phyloP scores from a whole-genome alignment of 2,329 filamentous ascomycete species.

The Neonectria hederae region DNA sequence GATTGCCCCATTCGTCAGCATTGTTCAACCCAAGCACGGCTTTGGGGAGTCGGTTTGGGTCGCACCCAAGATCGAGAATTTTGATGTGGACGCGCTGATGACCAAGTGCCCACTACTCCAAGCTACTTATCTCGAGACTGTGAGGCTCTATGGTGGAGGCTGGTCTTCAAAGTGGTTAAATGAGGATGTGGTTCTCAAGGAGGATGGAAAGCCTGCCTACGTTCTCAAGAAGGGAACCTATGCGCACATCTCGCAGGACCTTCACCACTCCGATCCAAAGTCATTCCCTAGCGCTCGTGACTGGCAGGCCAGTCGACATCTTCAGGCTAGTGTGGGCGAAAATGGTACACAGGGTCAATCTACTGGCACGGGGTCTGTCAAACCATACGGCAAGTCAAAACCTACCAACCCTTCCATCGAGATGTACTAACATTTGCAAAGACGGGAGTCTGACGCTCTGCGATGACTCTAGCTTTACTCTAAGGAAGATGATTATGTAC shows the following conservation, averaged over 20 bases:
- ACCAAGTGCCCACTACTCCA: slow-evolving; percentile 51
- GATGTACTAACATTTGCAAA: slow-evolving; percentile 30
- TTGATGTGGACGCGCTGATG: slow-evolving; percentile 50
- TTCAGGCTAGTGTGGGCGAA: slow-evolving; percentile 40
- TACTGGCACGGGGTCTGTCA: slow-evolving; percentile 42
- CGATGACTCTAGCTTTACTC: slow-evolving; percentile 45
- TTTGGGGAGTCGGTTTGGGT: slow-evolving; percentile 50
- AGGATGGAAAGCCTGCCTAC: slow-evolving; percentile 38
- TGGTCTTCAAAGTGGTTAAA: slow-evolving; percentile 45
- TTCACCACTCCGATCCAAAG: slow-evolving; percentile 49
- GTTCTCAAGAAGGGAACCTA: slow-evolving; percentile 48
- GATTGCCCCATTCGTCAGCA: slow-evolving; percentile 46
- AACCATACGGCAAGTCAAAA: slow-evolving; percentile 47
- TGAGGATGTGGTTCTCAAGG: slow-evolving; percentile 47
- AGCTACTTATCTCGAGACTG: slow-evolving; percentile 52
- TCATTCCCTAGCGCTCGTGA: slow-evolving; percentile 46
- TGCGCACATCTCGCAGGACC: slow-evolving; percentile 46
- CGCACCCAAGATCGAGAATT: slow-evolving; percentile 44
- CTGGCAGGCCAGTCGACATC: slow-evolving; percentile 49
- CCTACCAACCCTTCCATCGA: neutral
- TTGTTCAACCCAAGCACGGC: slow-evolving; percentile 47
- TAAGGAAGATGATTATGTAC: slow-evolving; percentile 49
- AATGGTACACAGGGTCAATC: slow-evolving; percentile 35
- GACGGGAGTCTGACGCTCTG: slow-evolving; percentile 47
- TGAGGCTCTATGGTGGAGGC: slow-evolving; percentile 50